Evolutionary conservation across 306 rosid species (phyloP).

Genomic region (Betula pendula): DNA sequence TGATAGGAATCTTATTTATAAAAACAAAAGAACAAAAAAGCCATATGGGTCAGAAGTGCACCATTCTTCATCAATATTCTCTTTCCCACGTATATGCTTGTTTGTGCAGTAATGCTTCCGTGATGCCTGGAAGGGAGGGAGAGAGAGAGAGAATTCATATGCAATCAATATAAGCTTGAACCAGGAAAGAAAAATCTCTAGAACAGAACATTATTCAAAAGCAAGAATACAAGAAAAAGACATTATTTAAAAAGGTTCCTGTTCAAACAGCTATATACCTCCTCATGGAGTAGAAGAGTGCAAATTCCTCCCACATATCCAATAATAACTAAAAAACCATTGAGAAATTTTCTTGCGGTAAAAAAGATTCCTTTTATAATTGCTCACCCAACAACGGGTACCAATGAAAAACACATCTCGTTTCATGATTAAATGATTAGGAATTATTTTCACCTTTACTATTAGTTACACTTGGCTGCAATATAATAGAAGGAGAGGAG

Average conservation of each 20-base stretch:
- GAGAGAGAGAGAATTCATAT: background rate
- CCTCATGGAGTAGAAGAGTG: background rate
- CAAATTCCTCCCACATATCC: constrained; percentile 3
- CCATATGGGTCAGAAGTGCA: constrained; percentile 22
- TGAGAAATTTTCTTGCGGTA: background rate
- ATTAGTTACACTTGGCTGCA: background rate
- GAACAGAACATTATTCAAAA: constrained; percentile 18
- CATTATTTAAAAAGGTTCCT: background rate
- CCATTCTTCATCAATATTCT: constrained; percentile 87
- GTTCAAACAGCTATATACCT: background rate
- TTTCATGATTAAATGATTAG: background rate
- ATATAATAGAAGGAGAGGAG: background rate
- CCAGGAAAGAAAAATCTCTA: background rate
- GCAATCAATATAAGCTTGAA: background rate
- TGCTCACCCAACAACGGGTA: background rate
- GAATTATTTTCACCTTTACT: background rate
- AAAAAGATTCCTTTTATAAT: background rate
- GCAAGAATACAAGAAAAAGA: background rate
- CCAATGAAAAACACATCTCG: background rate
- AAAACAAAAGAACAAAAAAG: constrained; percentile 17
- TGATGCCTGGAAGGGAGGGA: constrained; percentile 55
- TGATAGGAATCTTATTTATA: constrained; percentile 2
- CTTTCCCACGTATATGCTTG: constrained; percentile 54
- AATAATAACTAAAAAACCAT: constrained; percentile 8
- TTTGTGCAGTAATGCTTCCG: constrained; percentile 95